A percentile compares a stretch with the other conserved stretches of the same genome.
Conservation (phyloP, 768 basidiomycete genomes). For the Tubosaeta sp. region DNA sequence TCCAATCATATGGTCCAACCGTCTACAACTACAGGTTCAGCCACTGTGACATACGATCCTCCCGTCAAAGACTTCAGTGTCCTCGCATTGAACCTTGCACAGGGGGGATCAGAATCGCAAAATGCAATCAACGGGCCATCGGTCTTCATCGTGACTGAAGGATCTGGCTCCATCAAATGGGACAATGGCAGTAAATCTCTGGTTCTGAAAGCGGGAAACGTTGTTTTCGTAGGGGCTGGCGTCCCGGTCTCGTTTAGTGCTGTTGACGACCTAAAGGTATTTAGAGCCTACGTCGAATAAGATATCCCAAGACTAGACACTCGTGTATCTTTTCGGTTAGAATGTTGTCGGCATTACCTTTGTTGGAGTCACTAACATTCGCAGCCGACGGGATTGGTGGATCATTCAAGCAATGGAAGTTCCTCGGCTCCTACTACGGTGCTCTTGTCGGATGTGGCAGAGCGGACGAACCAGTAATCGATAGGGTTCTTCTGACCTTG, state of each 20-base stretch:
- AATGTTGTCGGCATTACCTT: background rate
- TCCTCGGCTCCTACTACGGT: slow-evolving; percentile 13
- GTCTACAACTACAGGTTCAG: slow-evolving; percentile 38
- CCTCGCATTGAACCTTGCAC: slow-evolving; percentile 50
- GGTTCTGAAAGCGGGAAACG: slow-evolving; percentile 59
- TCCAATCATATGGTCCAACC: slow-evolving; percentile 69
- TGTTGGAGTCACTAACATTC: background rate
- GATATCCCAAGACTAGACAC: background rate
- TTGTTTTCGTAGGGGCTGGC: slow-evolving; percentile 79
- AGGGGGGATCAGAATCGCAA: slow-evolving; percentile 50
- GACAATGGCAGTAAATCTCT: slow-evolving; percentile 33
- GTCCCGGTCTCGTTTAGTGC: slow-evolving; percentile 48
- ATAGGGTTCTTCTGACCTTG: background rate
- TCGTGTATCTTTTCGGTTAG: background rate
- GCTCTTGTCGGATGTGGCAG: background rate
- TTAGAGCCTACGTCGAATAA: slow-evolving; percentile 28
- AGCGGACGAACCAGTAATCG: background rate
- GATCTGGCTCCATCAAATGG: slow-evolving; percentile 57
- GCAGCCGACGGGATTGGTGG: slow-evolving; percentile 29
- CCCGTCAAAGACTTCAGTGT: slow-evolving; percentile 95
- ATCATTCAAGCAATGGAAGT: slow-evolving; percentile 65
- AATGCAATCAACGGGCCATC: slow-evolving; percentile 76
- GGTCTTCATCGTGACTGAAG: slow-evolving; percentile 72
- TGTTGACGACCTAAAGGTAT: slow-evolving; percentile 22
- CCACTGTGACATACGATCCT: slow-evolving; percentile 74